Base-by-base conservation (phyloP, 352 stramenopile species). In the Phytophthora macrochlamydospora region DNA sequence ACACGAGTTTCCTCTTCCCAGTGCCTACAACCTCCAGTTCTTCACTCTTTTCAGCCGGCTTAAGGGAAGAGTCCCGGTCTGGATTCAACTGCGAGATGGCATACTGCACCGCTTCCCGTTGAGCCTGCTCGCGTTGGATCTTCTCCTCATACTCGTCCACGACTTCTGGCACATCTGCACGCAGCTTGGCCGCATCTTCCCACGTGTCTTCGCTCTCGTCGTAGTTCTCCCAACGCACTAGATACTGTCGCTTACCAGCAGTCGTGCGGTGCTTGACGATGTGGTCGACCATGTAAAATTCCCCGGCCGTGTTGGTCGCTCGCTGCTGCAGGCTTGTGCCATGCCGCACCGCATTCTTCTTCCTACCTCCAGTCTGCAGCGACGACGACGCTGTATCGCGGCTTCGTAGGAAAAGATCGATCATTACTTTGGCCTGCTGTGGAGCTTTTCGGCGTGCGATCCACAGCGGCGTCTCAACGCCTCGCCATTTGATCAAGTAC, bases 221-320 rank as follows among this genome's bases (percentile, higher is more conserved):
- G 63, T 91, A 93, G 32, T 76, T 78, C 50, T 91, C 81, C 82
- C 85, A 93, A 43, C 79, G 78, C 3, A 93, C 82, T 0, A 83
- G 59, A 53, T 91, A 93, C 59, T 89, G 55, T 18, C 78, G 80
- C 54, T 75, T 83, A 35, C 69, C 67, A 38, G 69, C 62, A 18
- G 62, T 59, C n/a, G 69, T 51, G 14, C 79, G 78, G 44, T 90
- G 70, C 59, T 62, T 73, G 3, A 91, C 78, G 33, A 93, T 87
- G 52, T 83, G 77, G 38, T 91, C 80, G 24, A 91, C 84, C 28
- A 67, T 81, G 49, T 79, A 93, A 13, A 90, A 72, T 14, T 51
- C 43, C 3, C 40, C 5, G 18, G 12, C 29, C 24, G 7, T 6
- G 40, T 14, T 13, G 5, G 46, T 29, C 3, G 46, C 46, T 4